Evolutionary conservation across 139 green algal genomes (phyloP).

Genomic region (Coccomyxa sp.): DNA sequence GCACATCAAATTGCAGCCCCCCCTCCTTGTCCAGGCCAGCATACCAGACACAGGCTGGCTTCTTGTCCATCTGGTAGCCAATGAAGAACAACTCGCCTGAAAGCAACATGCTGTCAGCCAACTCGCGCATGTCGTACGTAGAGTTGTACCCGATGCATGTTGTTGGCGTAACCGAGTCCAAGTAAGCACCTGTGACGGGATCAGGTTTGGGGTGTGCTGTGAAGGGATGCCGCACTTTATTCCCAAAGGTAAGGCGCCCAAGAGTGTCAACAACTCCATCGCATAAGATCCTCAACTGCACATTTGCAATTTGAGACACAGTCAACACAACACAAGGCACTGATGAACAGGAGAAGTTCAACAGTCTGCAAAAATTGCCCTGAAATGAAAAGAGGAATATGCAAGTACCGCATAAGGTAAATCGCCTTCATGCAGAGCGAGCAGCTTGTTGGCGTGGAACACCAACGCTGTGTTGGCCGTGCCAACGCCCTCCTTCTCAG

Average conservation of each 20-base stretch:
- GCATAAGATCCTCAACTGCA: conserved; percentile 45
- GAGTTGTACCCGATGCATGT: background rate
- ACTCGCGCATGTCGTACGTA: background rate
- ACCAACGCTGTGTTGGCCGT: conserved; percentile 69
- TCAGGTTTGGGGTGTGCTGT: conserved; percentile 85
- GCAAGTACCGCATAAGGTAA: conserved; percentile 39
- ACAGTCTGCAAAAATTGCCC: background rate
- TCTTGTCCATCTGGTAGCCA: conserved; percentile 42
- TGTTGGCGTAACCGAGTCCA: background rate
- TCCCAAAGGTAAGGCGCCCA: conserved; percentile 30
- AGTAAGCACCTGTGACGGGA: conserved; percentile 32
- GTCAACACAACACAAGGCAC: background rate
- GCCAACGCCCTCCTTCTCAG: conserved; percentile 11
- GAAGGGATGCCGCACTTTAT: conserved; percentile 41
- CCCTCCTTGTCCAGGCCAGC: conserved; percentile 27
- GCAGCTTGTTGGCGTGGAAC: conserved; percentile 56
- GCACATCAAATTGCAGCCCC: conserved; percentile 12
- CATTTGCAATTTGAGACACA: background rate
- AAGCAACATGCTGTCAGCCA: background rate
- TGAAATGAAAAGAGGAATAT: background rate
- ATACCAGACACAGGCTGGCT: conserved; percentile 17
- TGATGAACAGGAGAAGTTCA: background rate
- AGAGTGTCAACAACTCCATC: conserved; percentile 64
- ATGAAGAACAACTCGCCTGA: conserved; percentile 35
- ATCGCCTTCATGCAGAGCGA: conserved; percentile 74